Percentiles rank a stretch among this genome's conserved stretches.
These are phyloP conservation scores for Cercospora sesami DNA, from an alignment of 2,329 filamentous ascomycete genomes.

Conservation along the genomic window DNA sequence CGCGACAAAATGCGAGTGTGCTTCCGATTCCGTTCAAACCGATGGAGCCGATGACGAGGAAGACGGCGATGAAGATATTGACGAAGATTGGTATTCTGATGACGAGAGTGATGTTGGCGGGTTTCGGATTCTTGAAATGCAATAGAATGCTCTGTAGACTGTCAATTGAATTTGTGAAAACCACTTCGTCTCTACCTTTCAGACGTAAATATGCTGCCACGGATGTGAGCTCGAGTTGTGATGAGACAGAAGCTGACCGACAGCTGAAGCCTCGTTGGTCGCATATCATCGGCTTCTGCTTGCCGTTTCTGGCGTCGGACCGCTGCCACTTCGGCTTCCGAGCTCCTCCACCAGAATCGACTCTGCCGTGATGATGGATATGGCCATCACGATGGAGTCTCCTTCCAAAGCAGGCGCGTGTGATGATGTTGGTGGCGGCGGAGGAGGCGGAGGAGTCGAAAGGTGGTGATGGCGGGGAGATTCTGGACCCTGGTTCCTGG, in stretches of 20 bases:
- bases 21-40: neutral
- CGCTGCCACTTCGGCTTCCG: neutral
- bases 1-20: neutral
- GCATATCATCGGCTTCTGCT: neutral
- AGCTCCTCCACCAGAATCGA: neutral
- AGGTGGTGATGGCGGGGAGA: neutral
- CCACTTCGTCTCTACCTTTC: neutral
- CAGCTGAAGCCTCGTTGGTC: neutral
- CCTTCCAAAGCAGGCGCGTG: neutral
- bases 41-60: neutral
- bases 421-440: neutral
- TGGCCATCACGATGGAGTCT: neutral
- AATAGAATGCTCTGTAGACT: neutral
- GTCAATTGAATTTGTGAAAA: neutral
- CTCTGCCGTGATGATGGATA: neutral
- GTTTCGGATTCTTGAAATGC: neutral
- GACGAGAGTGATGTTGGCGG: neutral
- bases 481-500: neutral
- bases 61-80: neutral
- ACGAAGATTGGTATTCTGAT: neutral
- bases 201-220: neutral
- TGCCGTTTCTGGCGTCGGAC: neutral
- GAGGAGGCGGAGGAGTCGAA: neutral
- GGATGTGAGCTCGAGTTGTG: neutral
- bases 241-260: neutral